Evolutionary conservation across 1,139 yeast species (phyloP).

Genomic region (Suhomyces panamericanus): DNA sequence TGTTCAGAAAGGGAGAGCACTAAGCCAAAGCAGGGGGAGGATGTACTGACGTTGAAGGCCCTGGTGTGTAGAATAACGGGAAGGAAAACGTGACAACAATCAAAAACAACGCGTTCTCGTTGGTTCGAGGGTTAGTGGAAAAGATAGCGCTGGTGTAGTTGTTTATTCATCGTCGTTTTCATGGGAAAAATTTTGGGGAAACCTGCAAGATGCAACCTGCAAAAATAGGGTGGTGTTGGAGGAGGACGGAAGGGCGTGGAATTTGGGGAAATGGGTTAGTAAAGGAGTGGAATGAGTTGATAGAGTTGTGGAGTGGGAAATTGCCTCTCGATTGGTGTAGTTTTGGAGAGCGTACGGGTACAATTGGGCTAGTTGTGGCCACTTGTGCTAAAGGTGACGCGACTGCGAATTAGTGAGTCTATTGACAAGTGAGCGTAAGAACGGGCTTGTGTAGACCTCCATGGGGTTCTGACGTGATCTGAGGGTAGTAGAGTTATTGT

Average conservation of each 20-base stretch:
- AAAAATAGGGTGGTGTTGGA: neutral
- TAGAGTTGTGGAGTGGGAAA: neutral
- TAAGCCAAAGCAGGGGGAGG: neutral
- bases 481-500: no score
- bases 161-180: conserved; percentile 10
- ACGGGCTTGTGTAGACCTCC: no score
- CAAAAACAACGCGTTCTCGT: conserved; percentile 9
- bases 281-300: neutral
- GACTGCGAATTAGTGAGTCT: neutral
- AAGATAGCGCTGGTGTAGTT: conserved; percentile 8
- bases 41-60: neutral
- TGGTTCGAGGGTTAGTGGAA: conserved; percentile 10
- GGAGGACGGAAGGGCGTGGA: neutral
- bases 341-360: neutral
- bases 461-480: no score
- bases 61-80: neutral
- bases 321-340: neutral
- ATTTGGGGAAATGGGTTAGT: neutral
- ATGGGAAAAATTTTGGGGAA: conserved; percentile 12
- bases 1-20: neutral
- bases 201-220: conserved; percentile 10
- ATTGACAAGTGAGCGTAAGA: no score
- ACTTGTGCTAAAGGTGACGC: neutral
- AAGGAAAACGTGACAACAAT: conserved; percentile 1
- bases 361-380: neutral